Evolutionary conservation across 2,329 filamentous ascomycete genomes (phyloP).

Genomic region (Periglandula ipomoeae): DNA sequence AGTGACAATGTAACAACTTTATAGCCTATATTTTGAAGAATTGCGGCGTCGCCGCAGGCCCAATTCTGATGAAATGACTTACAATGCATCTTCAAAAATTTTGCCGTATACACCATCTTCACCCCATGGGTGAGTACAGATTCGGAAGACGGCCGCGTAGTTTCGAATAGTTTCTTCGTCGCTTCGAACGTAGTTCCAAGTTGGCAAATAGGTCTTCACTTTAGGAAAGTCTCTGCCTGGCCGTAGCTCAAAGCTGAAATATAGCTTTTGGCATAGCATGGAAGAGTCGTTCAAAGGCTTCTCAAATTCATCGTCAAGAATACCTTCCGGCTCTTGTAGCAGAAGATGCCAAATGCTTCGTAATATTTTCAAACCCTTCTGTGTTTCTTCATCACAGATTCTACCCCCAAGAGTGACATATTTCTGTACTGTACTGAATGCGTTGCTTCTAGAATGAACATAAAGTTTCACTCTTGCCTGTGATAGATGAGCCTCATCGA

Average conservation of each 20-base stretch:
- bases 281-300: constrained; percentile 6
- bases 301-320: constrained; percentile 7
- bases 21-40: neutral
- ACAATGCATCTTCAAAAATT: constrained; percentile 11
- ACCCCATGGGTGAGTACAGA: constrained; percentile 8
- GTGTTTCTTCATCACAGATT: constrained; percentile 6
- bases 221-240: constrained; percentile 8
- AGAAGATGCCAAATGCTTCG: constrained; percentile 10
- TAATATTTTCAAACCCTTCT: constrained; percentile 4
- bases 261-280: constrained; percentile 7
- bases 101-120: constrained; percentile 5
- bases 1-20: neutral
- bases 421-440: constrained; percentile 9
- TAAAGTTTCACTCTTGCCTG: constrained; percentile 11
- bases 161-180: constrained; percentile 11
- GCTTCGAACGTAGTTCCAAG: constrained; percentile 10
- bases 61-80: neutral
- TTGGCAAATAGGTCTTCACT: constrained; percentile 11
- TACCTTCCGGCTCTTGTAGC: constrained; percentile 9
- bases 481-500: constrained; percentile 6
- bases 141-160: constrained; percentile 9
- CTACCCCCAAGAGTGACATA: constrained; percentile 9
- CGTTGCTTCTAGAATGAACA: constrained; percentile 7
- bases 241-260: constrained; percentile 11
- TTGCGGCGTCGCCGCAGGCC: neutral